A percentile compares a stretch with the other conserved stretches of the same genome.
These are phyloP conservation scores for Phlyctochytrium bullatum DNA, from an alignment of 192 early-diverging fungal genomes.

Conservation along the genomic window DNA sequence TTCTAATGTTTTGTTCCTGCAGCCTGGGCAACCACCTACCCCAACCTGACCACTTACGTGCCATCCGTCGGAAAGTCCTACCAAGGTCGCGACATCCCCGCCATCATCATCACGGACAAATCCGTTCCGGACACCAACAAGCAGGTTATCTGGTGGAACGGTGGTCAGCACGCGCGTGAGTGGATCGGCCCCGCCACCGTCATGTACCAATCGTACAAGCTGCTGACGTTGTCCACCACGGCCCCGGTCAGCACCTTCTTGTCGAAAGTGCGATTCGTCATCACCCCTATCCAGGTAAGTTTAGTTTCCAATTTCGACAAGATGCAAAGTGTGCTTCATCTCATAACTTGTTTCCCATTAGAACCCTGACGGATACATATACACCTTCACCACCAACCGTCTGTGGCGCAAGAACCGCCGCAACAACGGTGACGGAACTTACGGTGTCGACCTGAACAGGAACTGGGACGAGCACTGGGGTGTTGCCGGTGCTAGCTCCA, in stretches of 20 bases:
- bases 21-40: neutral
- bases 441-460: conserved; percentile 28
- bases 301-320: too few relatives aligned
- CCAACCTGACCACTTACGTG: neutral
- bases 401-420: conserved; percentile 45
- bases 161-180: conserved; percentile 45
- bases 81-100: conserved; percentile 8
- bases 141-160: conserved; percentile 26
- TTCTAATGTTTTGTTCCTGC: too few relatives aligned
- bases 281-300: conserved; percentile 22
- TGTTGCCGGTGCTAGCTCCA: conserved; percentile 35
- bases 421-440: conserved; percentile 39
- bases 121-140: conserved; percentile 11
- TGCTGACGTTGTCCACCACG: conserved; percentile 24
- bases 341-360: too few relatives aligned
- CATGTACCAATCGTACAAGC: conserved; percentile 36
- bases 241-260: conserved; percentile 29
- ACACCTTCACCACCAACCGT: conserved; percentile 32
- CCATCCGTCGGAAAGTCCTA: conserved; percentile 1
- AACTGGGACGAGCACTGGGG: conserved; percentile 49
- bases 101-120: conserved; percentile 15
- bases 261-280: conserved; percentile 41
- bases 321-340: too few relatives aligned
- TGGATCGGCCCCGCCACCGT: conserved; percentile 46
- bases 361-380: conserved; percentile 54